Evolutionary conservation across 2,329 filamentous ascomycete species (phyloP), one percentile per base, ranked within the genome.

Genomic region (Cladobotryum mycophilum): DNA sequence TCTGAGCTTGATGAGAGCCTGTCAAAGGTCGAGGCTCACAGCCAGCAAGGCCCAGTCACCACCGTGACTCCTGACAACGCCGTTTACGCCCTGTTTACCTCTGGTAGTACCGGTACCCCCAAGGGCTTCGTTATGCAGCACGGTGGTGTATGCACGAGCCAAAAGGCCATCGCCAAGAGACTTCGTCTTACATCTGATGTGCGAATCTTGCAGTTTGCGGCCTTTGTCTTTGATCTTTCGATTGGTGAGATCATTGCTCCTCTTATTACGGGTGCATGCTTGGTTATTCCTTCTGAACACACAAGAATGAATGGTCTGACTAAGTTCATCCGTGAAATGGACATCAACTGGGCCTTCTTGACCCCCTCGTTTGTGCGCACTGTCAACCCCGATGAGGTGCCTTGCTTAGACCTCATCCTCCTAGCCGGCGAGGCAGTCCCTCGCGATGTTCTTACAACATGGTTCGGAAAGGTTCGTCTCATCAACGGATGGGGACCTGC

Each of bases 211-310:
- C 50, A 58, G 1, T 57, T 58, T 48, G 47, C 55, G 6, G 52
- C 55, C 1, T 54, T 46, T 8, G 53, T 45, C 14, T 57, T 56
- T 18, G 56, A 58, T 5, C 47, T 48, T 4, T 51, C 47, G 3
- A 17, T 56, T 12, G 20, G 40, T 6, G 54, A 56, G 22, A 55
- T 56, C 2, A 7, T 55, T 4, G 36, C 49, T 1, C 36, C 49
- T 1, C 50, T 56, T 8, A 3, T 53, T 8, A 5, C 37, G 0
- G 52, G 52, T 7, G 51, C 41, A 2, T 45, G 44, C 25, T 35
- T n/a, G 47, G 59, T 57, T 14, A 47, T 60, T 2, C 57, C 58
- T 1, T 53, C 48, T 6, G 48, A 47, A 42, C 42, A 47, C 12
- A 41, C 9, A 13, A 47, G 49, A 15, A 38, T 53, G 47, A 50